Evolutionary conservation across 2,329 filamentous ascomycete genomes (phyloP), one percentile per base, ranked within the genome.

Genomic region (Tolypocladium endophyticum): DNA sequence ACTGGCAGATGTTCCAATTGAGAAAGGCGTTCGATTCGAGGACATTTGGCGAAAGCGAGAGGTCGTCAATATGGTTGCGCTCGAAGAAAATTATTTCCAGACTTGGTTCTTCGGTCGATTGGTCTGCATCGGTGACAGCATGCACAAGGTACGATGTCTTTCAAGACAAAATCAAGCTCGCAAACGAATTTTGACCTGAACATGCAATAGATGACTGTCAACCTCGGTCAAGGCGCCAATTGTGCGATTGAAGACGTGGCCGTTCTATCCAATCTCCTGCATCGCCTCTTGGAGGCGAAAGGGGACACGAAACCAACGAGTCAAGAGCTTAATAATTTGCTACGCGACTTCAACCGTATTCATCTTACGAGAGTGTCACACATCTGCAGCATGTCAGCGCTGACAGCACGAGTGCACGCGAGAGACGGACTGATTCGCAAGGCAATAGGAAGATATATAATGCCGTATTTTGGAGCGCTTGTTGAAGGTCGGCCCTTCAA

Each of bases 231-330:
- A 50, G 58, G 58, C 23, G 58, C 58, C 14, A 59, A 59, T 33
- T 55, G 58, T 23, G 58, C 58, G 11, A 59, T 59, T 25, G 58
- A 59, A 59, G 58, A 59, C 23, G 58, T 35, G 9, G 58, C 58
- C 20, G 52, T 54, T 33, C 25, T 59, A 12, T 47, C 39, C 39
- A 59, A 59, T 16, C 39, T 38, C 2, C 33, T 59, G 0, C 47
- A n/a, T 30, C 33, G 18, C 14, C 39, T 8, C 7, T 36, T 59
- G 12, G 25, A 14, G 14, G 9, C 14, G 14, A 53, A 35, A n/a
- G 14, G 14, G 20, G 12, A 18, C 4, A 35, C 16, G 14, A 58
- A 41, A 11, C 47, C 47, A 6, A 33, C 56, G 2, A 18, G 14
- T 16, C 16, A 58, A 18, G 41, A 58, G 35, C 11, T 58, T 1